Evolutionary conservation across 768 basidiomycete genomes (phyloP).

Genomic region (Cyathus striatus): DNA sequence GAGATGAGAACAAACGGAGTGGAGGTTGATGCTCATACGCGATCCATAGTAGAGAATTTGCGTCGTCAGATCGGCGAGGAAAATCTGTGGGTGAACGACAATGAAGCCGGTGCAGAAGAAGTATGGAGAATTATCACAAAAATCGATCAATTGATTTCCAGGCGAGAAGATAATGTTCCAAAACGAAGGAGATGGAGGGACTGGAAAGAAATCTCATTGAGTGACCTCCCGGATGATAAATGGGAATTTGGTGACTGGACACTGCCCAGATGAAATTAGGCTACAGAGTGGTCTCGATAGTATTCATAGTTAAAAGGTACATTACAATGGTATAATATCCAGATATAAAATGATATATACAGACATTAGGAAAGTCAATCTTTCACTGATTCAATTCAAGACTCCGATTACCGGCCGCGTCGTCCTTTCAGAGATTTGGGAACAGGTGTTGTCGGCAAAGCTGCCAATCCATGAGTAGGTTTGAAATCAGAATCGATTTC

Average conservation of each 20-base stretch:
- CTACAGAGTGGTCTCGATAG: neutral
- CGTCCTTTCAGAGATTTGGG: conserved; percentile 54
- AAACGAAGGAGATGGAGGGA: conserved; percentile 26
- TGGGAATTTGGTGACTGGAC: conserved; percentile 53
- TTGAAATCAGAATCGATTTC: conserved; percentile 74
- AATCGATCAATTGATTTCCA: conserved; percentile 4
- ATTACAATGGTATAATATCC: conserved; percentile 1
- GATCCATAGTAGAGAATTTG: conserved; percentile 54
- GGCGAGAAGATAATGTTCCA: neutral
- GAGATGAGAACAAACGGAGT: conserved; percentile 86
- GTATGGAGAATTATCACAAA: conserved; percentile 35
- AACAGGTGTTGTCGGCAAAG: conserved; percentile 41
- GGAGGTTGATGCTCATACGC: conserved; percentile 54
- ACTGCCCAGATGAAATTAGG: neutral
- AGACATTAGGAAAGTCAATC: neutral
- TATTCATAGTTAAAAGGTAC: neutral
- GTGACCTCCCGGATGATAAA: conserved; percentile 24
- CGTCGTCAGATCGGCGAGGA: conserved; percentile 57
- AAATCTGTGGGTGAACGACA: conserved; percentile 48
- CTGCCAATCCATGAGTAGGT: conserved; percentile 76
- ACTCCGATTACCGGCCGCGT: too few species aligned
- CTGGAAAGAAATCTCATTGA: conserved; percentile 40
- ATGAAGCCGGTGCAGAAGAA: conserved; percentile 39
- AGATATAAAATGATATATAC: neutral
- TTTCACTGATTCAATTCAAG: too few species aligned